These are phyloP conservation scores for Aspergillus sp. DNA, from an alignment of 2,329 filamentous ascomycete genomes.

Conservation along the genomic window DNA sequence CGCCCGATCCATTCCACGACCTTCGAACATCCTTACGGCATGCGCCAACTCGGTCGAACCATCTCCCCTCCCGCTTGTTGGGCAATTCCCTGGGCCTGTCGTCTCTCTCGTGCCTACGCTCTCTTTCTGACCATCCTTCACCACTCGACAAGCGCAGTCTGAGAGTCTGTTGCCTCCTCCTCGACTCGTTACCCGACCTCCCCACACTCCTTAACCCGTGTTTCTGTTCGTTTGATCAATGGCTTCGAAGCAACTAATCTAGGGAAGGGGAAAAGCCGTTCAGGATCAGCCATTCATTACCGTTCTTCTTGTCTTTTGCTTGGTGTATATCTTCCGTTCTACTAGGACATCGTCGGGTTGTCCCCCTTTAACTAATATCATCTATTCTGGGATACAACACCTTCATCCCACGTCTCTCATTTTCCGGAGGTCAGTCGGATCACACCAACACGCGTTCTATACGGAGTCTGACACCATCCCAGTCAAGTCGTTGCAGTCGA, in stretches of 20 bases:
- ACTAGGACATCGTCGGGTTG: too few relatives aligned
- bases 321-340: background rate
- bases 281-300: background rate
- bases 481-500: too few relatives aligned
- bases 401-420: background rate
- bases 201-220: background rate
- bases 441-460: too few relatives aligned
- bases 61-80: background rate
- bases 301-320: background rate
- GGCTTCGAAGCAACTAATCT: slow-evolving; percentile 5
- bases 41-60: slow-evolving; percentile 6
- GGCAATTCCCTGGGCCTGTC: background rate
- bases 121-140: background rate
- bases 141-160: background rate
- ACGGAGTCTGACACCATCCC: too few relatives aligned
- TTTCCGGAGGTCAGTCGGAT: background rate
- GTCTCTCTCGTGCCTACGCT: background rate
- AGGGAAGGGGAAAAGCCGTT: background rate
- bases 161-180: background rate
- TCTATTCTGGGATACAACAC: background rate
- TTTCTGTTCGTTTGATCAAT: background rate
- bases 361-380: too few relatives aligned
- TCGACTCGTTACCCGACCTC: background rate
- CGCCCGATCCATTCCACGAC: slow-evolving; percentile 16
- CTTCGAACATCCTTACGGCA: slow-evolving; percentile 11